phyloP scores from a whole-genome alignment of 139 green algal genomes.

The Chlorella vulgaris region DNA sequence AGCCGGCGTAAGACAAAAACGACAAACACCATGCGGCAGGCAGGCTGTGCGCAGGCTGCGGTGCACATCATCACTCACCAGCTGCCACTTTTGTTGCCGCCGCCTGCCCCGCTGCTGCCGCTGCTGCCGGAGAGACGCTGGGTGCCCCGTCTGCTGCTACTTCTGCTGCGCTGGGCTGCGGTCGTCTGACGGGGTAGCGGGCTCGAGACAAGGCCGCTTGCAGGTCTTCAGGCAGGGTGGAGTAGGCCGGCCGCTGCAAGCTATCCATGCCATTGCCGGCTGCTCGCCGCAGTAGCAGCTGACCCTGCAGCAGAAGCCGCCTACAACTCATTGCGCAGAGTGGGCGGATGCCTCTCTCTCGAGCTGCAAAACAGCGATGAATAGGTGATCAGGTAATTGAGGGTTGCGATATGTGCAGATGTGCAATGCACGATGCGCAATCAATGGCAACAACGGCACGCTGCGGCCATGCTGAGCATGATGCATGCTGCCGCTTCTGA shows the following conservation, averaged over 20 bases:
- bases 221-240: conserved; percentile 44
- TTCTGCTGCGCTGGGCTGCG: background rate
- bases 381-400: too few relatives aligned
- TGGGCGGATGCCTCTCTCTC: too few relatives aligned
- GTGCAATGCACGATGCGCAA: too few relatives aligned
- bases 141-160: conserved; percentile 5
- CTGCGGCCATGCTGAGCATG: too few relatives aligned
- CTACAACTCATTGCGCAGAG: background rate
- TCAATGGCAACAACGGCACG: too few relatives aligned
- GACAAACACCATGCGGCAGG: too few relatives aligned
- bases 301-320: background rate
- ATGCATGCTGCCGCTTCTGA: too few relatives aligned
- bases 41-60: too few relatives aligned
- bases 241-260: conserved; percentile 4
- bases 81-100: background rate
- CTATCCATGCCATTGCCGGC: background rate
- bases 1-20: too few relatives aligned
- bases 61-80: too few relatives aligned
- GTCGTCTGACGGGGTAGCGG: conserved; percentile 11
- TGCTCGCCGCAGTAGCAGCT: background rate
- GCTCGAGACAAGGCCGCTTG: background rate
- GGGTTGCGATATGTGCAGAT: too few relatives aligned
- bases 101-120: background rate
- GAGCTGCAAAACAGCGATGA: too few relatives aligned
- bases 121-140: background rate